Evolutionary conservation across 805 yeast species (phyloP).

Genomic region (Candida boleticola): DNA sequence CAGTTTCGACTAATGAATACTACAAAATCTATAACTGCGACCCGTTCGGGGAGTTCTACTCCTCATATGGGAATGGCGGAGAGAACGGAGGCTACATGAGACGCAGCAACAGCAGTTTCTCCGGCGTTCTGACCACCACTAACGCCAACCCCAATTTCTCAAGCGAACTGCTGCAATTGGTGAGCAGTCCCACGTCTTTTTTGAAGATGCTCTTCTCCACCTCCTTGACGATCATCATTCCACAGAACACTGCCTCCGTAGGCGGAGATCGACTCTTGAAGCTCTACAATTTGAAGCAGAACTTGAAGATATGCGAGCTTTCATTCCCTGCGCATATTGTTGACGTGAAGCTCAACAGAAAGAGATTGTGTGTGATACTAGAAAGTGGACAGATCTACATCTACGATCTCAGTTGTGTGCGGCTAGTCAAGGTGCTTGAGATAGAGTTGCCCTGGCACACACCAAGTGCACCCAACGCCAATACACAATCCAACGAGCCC

Average conservation of each 20-base stretch:
- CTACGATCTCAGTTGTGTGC: slow-evolving; percentile 89
- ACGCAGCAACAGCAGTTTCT: slow-evolving; percentile 5
- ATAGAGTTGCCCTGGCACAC: slow-evolving; percentile 12
- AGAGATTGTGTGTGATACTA: slow-evolving; percentile 73
- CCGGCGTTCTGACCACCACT: background rate
- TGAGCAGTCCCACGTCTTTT: slow-evolving; percentile 24
- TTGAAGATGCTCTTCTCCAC: slow-evolving; percentile 42
- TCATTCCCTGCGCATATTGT: slow-evolving; percentile 77
- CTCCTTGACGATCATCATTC: slow-evolving; percentile 39
- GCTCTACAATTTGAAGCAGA: slow-evolving; percentile 41
- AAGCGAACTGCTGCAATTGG: background rate
- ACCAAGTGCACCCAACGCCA: background rate
- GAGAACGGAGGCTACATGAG: background rate
- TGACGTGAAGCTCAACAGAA: slow-evolving; percentile 75
- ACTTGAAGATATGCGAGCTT: slow-evolving; percentile 72
- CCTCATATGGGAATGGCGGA: too few species aligned
- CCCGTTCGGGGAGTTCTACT: slow-evolving; percentile 44
- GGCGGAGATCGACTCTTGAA: slow-evolving; percentile 31
- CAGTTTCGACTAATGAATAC: slow-evolving; percentile 29
- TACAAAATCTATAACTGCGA: slow-evolving; percentile 44
- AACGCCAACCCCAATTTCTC: background rate
- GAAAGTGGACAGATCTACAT: slow-evolving; percentile 75
- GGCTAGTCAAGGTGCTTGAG: slow-evolving; percentile 51
- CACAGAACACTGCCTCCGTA: slow-evolving; percentile 17
- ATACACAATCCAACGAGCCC: background rate